phyloP scores from a whole-genome alignment of 1,284 basidiomycete genomes.

The Omphalotus olearius region DNA sequence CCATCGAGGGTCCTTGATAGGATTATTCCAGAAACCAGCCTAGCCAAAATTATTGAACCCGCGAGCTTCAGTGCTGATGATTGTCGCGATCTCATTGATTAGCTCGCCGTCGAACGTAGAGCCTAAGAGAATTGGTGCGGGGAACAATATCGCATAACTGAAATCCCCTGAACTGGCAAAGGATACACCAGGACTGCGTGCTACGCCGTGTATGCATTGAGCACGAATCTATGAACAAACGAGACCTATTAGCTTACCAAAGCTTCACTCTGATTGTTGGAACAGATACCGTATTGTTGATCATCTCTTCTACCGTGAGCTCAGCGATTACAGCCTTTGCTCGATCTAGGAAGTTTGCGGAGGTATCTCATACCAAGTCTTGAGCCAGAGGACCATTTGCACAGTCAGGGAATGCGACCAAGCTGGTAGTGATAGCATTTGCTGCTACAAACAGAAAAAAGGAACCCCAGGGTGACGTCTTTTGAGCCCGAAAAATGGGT shows the following conservation, averaged over 20 bases:
- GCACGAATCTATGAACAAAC: constrained; percentile 3
- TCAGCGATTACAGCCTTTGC: constrained; percentile 42
- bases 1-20: constrained; percentile 59
- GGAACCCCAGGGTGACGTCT: too few species aligned
- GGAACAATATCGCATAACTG: constrained; percentile 54
- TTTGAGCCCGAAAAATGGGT: too few species aligned
- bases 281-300: constrained; percentile 49
- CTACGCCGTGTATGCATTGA: constrained; percentile 40
- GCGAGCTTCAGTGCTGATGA: constrained; percentile 52
- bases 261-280: constrained; percentile 52
- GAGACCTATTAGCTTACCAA: too few species aligned
- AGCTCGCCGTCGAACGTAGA: constrained; percentile 75
- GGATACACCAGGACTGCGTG: constrained; percentile 44
- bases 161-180: constrained; percentile 46
- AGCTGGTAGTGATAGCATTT: neutral
- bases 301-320: constrained; percentile 47
- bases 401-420: constrained; percentile 42
- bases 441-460: neutral
- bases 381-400: constrained; percentile 36
- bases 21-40: constrained; percentile 50
- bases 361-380: constrained; percentile 45
- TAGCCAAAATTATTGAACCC: constrained; percentile 47
- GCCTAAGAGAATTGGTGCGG: constrained; percentile 85
- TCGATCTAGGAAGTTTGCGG: constrained; percentile 39
- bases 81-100: constrained; percentile 40